Conservation (phyloP, 257 asterid species). For the Avicennia marina region DNA sequence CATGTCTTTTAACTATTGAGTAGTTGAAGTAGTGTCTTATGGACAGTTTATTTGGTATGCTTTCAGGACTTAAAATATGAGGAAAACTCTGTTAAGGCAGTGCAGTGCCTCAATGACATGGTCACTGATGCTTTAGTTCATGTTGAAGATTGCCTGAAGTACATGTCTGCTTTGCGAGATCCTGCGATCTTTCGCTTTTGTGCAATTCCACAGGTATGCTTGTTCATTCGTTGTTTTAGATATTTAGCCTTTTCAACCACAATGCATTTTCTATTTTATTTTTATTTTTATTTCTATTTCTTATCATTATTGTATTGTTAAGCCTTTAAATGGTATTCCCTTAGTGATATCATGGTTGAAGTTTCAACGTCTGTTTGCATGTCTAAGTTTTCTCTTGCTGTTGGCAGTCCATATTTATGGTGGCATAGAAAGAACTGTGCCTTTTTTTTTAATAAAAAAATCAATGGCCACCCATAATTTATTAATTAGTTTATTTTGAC, state of each 20-base stretch:
- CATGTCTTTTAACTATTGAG: not conserved
- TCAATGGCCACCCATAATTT: not conserved
- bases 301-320: too few species aligned
- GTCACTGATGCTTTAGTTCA: slow-evolving; percentile 83
- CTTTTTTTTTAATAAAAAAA: not conserved
- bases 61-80: slow-evolving; percentile 73
- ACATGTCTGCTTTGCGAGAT: slow-evolving; percentile 66
- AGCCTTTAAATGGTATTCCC: not conserved
- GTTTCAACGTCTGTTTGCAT: too few species aligned
- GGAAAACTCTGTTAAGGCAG: slow-evolving; percentile 87
- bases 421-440: not conserved
- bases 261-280: not conserved
- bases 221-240: slow-evolving; percentile 2
- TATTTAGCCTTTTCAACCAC: slow-evolving; percentile 10
- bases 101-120: slow-evolving; percentile 95
- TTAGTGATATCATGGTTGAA: not conserved
- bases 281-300: not conserved
- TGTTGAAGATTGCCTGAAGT: slow-evolving; percentile 73
- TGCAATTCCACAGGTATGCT: slow-evolving; percentile 92
- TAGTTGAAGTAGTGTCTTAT: not conserved
- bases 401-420: not conserved
- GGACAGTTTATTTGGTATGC: slow-evolving; percentile 19
- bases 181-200: slow-evolving; percentile 90
- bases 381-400: too few species aligned
- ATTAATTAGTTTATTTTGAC: not conserved